A percentile compares a stretch with the other conserved stretches of the same genome.
phyloP scores from a whole-genome alignment of 2,329 filamentous ascomycete genomes.

The Chaetomium strumarium region DNA sequence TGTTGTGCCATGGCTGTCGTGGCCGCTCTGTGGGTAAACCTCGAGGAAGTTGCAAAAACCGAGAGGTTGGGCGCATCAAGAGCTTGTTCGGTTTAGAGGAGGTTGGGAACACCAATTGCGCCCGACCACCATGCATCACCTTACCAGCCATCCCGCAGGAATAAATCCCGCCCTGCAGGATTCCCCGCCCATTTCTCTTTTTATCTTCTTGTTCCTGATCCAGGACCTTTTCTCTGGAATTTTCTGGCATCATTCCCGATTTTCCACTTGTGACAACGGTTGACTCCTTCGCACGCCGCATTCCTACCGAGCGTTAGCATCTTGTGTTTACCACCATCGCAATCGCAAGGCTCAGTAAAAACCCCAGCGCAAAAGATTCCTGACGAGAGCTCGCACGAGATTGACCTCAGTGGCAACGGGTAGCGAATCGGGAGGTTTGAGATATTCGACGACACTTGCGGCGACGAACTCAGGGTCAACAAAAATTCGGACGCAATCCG shows the following conservation, averaged over 20 bases:
- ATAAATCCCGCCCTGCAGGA: constrained; percentile 19
- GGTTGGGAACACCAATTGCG: constrained; percentile 24
- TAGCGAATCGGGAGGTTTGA: no score
- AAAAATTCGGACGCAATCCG: not conserved
- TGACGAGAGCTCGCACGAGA: no score
- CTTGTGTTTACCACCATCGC: no score
- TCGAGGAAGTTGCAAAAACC: constrained; percentile 14
- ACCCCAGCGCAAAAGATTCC: not conserved
- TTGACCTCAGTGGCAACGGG: not conserved
- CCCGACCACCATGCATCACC: constrained; percentile 22
- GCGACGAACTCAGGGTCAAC: no score
- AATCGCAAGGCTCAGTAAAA: no score
- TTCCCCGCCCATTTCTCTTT: constrained; percentile 10
- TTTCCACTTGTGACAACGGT: not conserved
- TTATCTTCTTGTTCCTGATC: constrained; percentile 1
- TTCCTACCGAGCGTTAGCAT: not conserved
- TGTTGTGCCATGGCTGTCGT: constrained; percentile 5
- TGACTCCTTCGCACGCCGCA: not conserved
- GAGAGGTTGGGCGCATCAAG: constrained; percentile 22
- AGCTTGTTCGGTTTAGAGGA: constrained; percentile 17
- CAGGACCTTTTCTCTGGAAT: constrained; percentile 1
- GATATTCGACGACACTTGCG: no score
- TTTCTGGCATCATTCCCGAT: not conserved
- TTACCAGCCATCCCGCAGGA: constrained; percentile 20
- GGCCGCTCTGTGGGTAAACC: constrained; percentile 5